Evolutionary conservation across 768 basidiomycete genomes (phyloP), one percentile per base, ranked within the genome.

Genomic region (Tremella fuciformis): DNA sequence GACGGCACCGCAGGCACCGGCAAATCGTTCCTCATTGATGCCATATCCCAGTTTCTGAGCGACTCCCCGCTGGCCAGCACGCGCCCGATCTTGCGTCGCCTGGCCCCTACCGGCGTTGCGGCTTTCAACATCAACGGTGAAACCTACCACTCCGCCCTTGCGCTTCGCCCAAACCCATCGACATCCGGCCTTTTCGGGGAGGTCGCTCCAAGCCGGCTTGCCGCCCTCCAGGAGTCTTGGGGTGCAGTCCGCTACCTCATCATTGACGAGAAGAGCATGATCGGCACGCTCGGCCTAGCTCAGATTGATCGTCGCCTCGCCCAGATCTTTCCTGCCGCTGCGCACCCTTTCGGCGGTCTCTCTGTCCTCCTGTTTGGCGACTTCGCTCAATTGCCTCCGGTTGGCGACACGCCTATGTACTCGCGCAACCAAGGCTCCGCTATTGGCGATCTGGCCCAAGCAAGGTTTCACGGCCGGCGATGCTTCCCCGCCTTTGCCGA

Each of bases 1-100:
- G 53, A 55, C 18, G 53, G 53, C 42, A 55, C 53, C 8, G 53
- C 53, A 50, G 53, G 53, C 38, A 55, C 53, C 3, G 53, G 53
- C 25, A 55, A 55, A 55, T 55, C 39, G 7, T 55, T 19, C 19
- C 22, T 55, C 8, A 55, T 55, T 47, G 53, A 55, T 25, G 53
- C 53, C 9, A 16, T 55, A n/a, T 55, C 42, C 6, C 53, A 55
- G 26, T 7, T 6, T 18, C 39, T 55, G 46, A 40, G 21, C 13
- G 13, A 13, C 16, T 16, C 15, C 3, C 3, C 38, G 18, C 16
- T 25, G 6, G 8, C 49, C 18, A 22, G 6, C 8, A 15, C 8
- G 42, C 6, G 16, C 13, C 16, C 53, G 21, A 2, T 46, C 22
- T 9, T 47, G 2, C 53, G 53, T 3, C 53, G 53, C 13, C 25